Base-by-base conservation (phyloP, 2,329 filamentous ascomycete genomes). In the Metarhizium rileyi region DNA sequence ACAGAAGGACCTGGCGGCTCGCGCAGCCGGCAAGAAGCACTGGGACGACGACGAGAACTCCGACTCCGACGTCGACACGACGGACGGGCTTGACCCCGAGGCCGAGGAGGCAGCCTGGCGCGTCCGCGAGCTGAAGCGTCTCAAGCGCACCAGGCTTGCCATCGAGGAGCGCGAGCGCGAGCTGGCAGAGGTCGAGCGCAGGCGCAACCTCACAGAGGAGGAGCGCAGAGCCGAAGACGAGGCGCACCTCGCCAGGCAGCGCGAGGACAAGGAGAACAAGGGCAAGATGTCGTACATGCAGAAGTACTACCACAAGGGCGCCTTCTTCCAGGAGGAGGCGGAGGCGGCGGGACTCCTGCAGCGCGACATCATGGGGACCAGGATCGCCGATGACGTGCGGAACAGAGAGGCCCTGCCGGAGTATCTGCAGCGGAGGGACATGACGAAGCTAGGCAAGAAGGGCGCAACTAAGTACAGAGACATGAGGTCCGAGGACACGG, bases 251-350 rank as follows among this genome's bases (percentile, higher is more conserved):
- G 83, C 83, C 1, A 75, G 77, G 56, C 91, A 97, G 67, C 81
- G 85, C 58, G 86, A 86, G 54, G 90, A 95, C 55, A 87, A 87
- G 59, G 82, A 86, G 53, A 68, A 74, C 46, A 84, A 85, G 53
- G 89, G 89, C 48, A 86, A 91, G 68, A 88, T 93, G 76, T 79
- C 79, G 2, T 96, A 83, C 66, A 88, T 97, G 86, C 90, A 96
- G 63, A 90, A 90, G 64, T 98, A 97, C 71, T 90, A 88, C 68
- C 93, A 98, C 75, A 91, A 90, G 70, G 93, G 93, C 45, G 93
- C 93, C 16, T 98, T 97, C 72, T 97, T 88, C 73, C 86, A 86
- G 57, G 88, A 90, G 47, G 87, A 94, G 59, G 77, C 83, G 47
- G 81, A 83, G 57, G 81, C 81, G 16, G 81, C 87, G 54, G 87